Evolutionary conservation across 495 filamentous ascomycete species (phyloP).

Genomic region (Talaromyces nanjingensis): DNA sequence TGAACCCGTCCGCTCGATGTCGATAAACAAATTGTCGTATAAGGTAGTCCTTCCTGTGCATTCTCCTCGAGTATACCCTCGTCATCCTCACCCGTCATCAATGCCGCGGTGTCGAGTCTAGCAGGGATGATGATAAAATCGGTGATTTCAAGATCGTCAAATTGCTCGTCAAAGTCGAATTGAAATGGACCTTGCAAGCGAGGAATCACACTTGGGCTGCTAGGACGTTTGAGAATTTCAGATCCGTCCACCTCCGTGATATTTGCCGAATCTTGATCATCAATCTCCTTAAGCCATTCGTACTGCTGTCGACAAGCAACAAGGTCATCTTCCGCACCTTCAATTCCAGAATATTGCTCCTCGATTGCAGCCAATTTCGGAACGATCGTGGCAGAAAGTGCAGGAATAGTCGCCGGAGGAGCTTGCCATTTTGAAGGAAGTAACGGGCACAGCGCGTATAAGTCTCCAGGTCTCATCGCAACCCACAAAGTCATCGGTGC

Average conservation of each 20-base stretch:
- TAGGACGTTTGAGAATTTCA: conserved; percentile 66
- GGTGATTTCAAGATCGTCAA: conserved; percentile 62
- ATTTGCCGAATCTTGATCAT: conserved; percentile 47
- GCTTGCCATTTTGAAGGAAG: conserved; percentile 76
- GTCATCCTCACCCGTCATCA: conserved; percentile 47
- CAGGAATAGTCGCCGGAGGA: conserved; percentile 66
- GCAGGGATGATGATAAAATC: conserved; percentile 53
- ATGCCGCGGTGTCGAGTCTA: conserved; percentile 43
- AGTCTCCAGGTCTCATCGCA: conserved; percentile 78
- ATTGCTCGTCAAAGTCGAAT: conserved; percentile 54
- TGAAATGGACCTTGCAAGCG: conserved; percentile 82
- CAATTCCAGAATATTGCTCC: conserved; percentile 42
- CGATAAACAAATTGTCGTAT: conserved; percentile 66
- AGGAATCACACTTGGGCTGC: conserved; percentile 63
- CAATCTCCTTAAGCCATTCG: conserved; percentile 76
- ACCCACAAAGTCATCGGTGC: conserved; percentile 88
- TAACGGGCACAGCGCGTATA: conserved; percentile 86
- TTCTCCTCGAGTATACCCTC: conserved; percentile 41
- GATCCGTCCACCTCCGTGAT: conserved; percentile 35
- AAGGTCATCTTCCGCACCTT: conserved; percentile 45
- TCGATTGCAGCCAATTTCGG: conserved; percentile 55
- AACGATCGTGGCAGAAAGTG: conserved; percentile 66
- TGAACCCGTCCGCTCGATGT: conserved; percentile 67
- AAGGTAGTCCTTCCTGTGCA: conserved; percentile 60
- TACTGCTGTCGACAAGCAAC: conserved; percentile 55